Evolutionary conservation across 2,329 filamentous ascomycete species (phyloP), one percentile per base, ranked within the genome.

Genomic region (Aspergillus melleus): DNA sequence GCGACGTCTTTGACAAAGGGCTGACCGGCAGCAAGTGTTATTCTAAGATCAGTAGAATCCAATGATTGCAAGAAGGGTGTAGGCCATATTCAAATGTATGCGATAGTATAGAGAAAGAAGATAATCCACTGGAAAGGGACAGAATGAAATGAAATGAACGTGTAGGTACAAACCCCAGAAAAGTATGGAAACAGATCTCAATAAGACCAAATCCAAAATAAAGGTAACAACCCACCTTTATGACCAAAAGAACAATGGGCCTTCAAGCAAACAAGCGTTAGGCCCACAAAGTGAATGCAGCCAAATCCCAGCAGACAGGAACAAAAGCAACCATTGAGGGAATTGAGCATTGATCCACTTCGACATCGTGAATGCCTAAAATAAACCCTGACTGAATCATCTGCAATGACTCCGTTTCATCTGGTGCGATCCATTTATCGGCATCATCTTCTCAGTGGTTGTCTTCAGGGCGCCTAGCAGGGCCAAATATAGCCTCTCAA

Each of bases 401-500:
- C 19, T 9, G 49, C 39, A 39, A 49, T 49, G 52, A 46, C 53
- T 55, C 49, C 52, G 70, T 73, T 72, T 73, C 69, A 72, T 64
- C 44, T 66, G 50, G 59, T 54, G 65, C 57, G 36, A 59, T 59
- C 55, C 56, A 55, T 56, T 50, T 61, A 24, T 63, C 49, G 59
- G 57, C 60, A 57, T 58, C 56, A 24, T 61, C 29, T 47, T 59
- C 29, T 57, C n/a, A 55, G 47, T 61, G 58, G 61, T 24, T 63
- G 29, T 67, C 61, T 63, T 59, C 54, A 67, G 59, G 65, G 61
- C 63, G 63, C 36, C 36, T 65, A 60, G 52, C 49, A 46, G 54
- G 22, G 57, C 63, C 71, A 69, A 71, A 72, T 66, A 64, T 71
- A 70, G 68, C 39, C 57, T 57, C 56, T 49, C 22, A 42, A 42